Evolutionary conservation across 2,329 filamentous ascomycete genomes (phyloP).

Genomic region (Phoma sp.): DNA sequence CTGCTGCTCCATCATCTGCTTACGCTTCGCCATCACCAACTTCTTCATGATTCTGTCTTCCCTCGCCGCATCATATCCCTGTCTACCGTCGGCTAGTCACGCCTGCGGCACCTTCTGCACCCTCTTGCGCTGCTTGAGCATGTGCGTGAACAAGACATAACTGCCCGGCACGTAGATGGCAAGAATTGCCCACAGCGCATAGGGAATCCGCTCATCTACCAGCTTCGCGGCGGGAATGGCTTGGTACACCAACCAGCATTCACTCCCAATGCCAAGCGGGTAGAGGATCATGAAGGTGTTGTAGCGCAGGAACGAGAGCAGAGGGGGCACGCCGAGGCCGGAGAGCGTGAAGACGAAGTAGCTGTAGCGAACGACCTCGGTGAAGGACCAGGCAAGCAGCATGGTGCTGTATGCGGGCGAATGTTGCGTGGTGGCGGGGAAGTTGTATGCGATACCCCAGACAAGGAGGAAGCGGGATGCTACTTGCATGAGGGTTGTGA

Average conservation of each 20-base stretch:
- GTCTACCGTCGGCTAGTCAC: constrained; percentile 13
- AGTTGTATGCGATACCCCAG: constrained; percentile 80
- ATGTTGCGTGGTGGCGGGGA: constrained; percentile 68
- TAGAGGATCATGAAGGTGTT: constrained; percentile 95
- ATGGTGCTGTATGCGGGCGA: constrained; percentile 74
- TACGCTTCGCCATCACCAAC: constrained; percentile 1
- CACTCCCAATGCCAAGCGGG: constrained; percentile 80
- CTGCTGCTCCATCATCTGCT: constrained; percentile 7
- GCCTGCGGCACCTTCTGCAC: constrained; percentile 63
- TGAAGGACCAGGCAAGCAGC: constrained; percentile 87
- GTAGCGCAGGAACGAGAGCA: constrained; percentile 79
- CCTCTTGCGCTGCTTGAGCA: constrained; percentile 90
- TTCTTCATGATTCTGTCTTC: constrained; percentile 10
- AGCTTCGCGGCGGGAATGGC: constrained; percentile 68
- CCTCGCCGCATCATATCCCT: constrained; percentile 14
- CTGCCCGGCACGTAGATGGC: constrained; percentile 80
- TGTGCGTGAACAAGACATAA: constrained; percentile 89
- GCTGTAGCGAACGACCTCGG: constrained; percentile 91
- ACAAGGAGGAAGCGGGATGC: constrained; percentile 85
- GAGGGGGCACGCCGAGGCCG: constrained; percentile 63
- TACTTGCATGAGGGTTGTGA: constrained; percentile 91
- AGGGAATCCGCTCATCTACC: constrained; percentile 62
- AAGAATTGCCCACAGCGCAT: constrained; percentile 70
- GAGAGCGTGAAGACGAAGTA: constrained; percentile 83
- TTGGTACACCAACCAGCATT: constrained; percentile 80